Conservation (phyloP, 257 asterid species). For the Eustoma russellianum region DNA sequence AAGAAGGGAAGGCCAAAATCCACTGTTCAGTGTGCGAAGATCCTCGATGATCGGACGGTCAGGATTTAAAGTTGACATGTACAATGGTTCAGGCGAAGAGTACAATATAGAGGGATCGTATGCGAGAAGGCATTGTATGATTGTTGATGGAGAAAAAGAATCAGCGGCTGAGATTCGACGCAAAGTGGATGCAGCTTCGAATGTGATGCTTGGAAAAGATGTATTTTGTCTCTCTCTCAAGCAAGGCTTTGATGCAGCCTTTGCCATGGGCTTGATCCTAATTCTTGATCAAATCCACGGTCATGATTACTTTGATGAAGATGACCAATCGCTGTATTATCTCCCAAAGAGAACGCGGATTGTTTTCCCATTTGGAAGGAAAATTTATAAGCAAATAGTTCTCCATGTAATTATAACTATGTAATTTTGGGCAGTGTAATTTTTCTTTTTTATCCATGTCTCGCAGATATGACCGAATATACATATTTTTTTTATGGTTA, state of each 20-base stretch:
- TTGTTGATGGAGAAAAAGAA: slow-evolving; percentile 24
- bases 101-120: slow-evolving; percentile 61
- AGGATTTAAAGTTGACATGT: slow-evolving; percentile 40
- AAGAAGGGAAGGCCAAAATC: slow-evolving; percentile 36
- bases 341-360: slow-evolving; percentile 24
- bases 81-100: slow-evolving; percentile 34
- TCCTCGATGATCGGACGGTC: slow-evolving; percentile 56
- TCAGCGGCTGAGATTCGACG: slow-evolving; percentile 66
- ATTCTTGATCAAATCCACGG: slow-evolving; percentile 58
- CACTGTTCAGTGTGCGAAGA: slow-evolving; percentile 53
- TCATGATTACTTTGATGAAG: slow-evolving; percentile 15
- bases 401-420: too few species aligned
- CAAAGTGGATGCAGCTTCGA: slow-evolving; percentile 43
- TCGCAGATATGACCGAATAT: too few species aligned
- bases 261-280: slow-evolving; percentile 65
- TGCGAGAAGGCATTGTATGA: slow-evolving; percentile 42
- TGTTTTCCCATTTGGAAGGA: too few species aligned
- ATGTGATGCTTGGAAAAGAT: slow-evolving; percentile 62
- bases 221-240: slow-evolving; percentile 35
- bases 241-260: slow-evolving; percentile 56
- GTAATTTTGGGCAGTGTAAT: too few species aligned
- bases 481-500: too few species aligned
- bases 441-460: too few species aligned
- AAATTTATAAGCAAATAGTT: too few species aligned
- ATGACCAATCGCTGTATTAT: slow-evolving; percentile 31